Percentiles rank a stretch among this genome's conserved stretches.
Evolutionary conservation across 2,329 filamentous ascomycete species (phyloP).

Genomic region (Juglanconis juglandina): DNA sequence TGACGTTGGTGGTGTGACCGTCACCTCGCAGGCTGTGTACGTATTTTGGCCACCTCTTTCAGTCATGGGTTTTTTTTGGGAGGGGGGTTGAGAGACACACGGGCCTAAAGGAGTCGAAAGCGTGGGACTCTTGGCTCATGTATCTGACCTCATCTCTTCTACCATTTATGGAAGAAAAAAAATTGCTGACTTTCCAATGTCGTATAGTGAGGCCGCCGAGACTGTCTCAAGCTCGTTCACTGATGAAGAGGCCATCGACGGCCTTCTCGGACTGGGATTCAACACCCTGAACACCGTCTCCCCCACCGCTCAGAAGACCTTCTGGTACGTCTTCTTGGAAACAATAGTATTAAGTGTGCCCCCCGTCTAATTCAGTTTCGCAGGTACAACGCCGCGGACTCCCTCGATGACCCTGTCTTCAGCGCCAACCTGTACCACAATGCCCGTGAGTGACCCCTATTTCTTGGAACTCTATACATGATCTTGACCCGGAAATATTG

Average conservation of each 20-base stretch:
- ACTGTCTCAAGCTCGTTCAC: conserved; percentile 46
- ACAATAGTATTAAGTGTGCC: conserved; percentile 19
- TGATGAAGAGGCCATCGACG: conserved; percentile 27
- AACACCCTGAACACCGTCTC: conserved; percentile 55
- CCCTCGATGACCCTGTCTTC: conserved; percentile 30
- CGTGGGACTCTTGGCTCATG: not conserved
- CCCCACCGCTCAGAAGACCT: conserved; percentile 48
- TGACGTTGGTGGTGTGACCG: conserved; percentile 55
- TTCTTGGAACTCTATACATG: not conserved
- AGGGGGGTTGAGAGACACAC: too few species aligned
- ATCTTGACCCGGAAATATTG: not conserved
- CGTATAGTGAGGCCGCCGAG: conserved; percentile 49
- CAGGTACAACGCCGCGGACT: conserved; percentile 32
- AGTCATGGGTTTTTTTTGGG: too few species aligned
- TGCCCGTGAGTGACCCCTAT: conserved; percentile 27
- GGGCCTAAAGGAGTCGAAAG: too few species aligned
- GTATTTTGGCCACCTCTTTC: not conserved
- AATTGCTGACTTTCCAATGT: not conserved
- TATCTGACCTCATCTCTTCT: not conserved
- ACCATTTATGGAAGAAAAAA: too few species aligned
- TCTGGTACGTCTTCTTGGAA: conserved; percentile 30
- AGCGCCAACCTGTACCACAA: conserved; percentile 32
- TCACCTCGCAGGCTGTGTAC: conserved; percentile 55
- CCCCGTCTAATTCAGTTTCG: not conserved
- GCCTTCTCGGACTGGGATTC: conserved; percentile 60